phyloP scores from a whole-genome alignment of 139 green algal species.

The Volvox reticuliferus region DNA sequence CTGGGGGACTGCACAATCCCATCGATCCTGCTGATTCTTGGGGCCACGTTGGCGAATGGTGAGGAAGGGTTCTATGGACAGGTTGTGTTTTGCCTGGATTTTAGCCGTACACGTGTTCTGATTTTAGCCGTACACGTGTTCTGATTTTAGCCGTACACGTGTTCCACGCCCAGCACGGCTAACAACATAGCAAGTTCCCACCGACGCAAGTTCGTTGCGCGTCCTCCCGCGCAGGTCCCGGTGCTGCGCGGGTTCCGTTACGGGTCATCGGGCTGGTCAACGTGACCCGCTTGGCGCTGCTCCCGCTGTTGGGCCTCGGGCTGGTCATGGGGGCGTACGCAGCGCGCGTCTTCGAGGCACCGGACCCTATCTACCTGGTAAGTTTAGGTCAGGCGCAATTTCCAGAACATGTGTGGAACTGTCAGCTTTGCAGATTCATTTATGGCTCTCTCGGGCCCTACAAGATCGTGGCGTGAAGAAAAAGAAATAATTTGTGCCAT shows the following conservation, averaged over 20 bases:
- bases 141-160: too few relatives aligned
- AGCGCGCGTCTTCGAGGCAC: slow-evolving; percentile 52
- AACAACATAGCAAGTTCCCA: too few relatives aligned
- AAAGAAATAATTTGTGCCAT: too few relatives aligned
- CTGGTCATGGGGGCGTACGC: slow-evolving; percentile 58
- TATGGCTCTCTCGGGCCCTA: too few relatives aligned
- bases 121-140: too few relatives aligned
- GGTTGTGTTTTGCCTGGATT: too few relatives aligned
- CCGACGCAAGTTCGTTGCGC: too few relatives aligned
- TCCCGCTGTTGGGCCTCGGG: slow-evolving; percentile 58
- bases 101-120: too few relatives aligned
- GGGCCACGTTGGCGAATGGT: slow-evolving; percentile 69
- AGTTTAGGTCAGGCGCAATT: not conserved
- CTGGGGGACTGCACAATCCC: slow-evolving; percentile 71
- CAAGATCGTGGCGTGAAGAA: too few relatives aligned
- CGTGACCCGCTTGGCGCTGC: slow-evolving; percentile 57
- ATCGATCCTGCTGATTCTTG: slow-evolving; percentile 73
- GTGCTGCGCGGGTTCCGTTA: slow-evolving; percentile 52
- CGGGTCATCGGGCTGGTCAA: slow-evolving; percentile 55
- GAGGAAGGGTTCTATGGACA: not conserved
- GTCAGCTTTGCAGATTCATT: too few relatives aligned
- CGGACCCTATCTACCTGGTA: slow-evolving; percentile 73
- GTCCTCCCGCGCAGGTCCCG: slow-evolving; percentile 41
- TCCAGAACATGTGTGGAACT: too few relatives aligned
- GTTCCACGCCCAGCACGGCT: too few relatives aligned